Base-by-base conservation (phyloP, 108 stramenopile species). In the Stephanodiscus minutulus region DNA sequence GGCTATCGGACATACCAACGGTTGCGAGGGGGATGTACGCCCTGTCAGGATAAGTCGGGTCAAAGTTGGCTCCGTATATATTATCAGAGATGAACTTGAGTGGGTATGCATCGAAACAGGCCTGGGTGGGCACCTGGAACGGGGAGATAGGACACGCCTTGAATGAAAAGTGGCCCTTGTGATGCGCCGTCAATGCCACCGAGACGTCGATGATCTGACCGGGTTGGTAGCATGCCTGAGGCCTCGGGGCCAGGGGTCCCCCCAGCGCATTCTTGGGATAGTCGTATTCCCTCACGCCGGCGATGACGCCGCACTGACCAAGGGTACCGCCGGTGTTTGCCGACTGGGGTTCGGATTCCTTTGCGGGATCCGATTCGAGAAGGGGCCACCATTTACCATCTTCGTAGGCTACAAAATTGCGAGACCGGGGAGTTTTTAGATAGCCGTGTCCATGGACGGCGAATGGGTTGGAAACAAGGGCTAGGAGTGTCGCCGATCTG, bases 1-100 rank as follows among this genome's bases (percentile, higher is more conserved):
- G 10, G 39, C 1, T 39, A n/a, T n/a, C n/a, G n/a, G n/a, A n/a
- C n/a, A n/a, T n/a, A n/a, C n/a, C n/a, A n/a, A n/a, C n/a, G n/a
- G n/a, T n/a, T n/a, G n/a, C n/a, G n/a, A n/a, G 39, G 1, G 50
- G 63, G 66, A 85, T 62, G 43, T 86, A 88, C 0, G 74, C 85
- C 0, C 88, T 66, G 8, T 63, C 70, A 7, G 79, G 79, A 60
- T 81, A 83, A 44, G 68, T 77, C 7, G 60, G 44, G 58, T 86
- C 79, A 9, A 52, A 43, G 8, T 60, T 55, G 22, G 80, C 80
- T 0, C 55, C 64, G 63, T 83, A 73, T 11, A 70, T 46, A 6
- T 50, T 15, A 62, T 86, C 87, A 27, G 60, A n/a, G 1, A 86
- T 78, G 67, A 88, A 88, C 31, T 39, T 59, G 10, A 88, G 25